Conservation (phyloP, 2,329 filamentous ascomycete species). For the Dactylellina haptotyla region DNA sequence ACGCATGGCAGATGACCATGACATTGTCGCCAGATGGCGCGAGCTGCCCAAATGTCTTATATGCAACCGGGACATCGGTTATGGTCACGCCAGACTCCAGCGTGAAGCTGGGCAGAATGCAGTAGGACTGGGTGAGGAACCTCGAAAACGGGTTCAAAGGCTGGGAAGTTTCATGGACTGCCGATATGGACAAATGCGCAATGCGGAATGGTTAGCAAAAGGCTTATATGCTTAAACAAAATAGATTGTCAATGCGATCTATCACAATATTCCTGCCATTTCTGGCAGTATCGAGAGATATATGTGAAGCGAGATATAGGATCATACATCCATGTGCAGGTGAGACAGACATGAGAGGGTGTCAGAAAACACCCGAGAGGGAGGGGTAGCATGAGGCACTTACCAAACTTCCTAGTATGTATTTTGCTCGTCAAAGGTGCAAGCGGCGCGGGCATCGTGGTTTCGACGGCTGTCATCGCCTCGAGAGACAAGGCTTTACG, state of each 20-base stretch:
- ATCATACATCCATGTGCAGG: not conserved
- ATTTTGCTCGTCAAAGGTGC: constrained; percentile 22
- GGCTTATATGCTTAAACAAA: too few relatives aligned
- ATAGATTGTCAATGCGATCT: not conserved
- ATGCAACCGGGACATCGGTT: constrained; percentile 77
- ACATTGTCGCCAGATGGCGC: constrained; percentile 71
- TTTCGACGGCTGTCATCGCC: constrained; percentile 9
- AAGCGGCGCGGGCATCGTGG: constrained; percentile 10
- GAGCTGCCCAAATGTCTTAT: constrained; percentile 73
- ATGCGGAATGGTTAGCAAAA: too few relatives aligned
- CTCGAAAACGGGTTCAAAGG: constrained; percentile 90
- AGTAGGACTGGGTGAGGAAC: constrained; percentile 87
- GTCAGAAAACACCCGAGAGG: not conserved
- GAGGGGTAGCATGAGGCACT: not conserved
- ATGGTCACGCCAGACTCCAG: constrained; percentile 91
- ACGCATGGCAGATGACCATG: constrained; percentile 82
- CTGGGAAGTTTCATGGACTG: constrained; percentile 66
- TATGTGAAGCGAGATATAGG: constrained; percentile 2
- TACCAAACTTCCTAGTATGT: constrained; percentile 29
- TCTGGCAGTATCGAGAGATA: not conserved
- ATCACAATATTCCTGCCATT: too few relatives aligned
- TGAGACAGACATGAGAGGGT: constrained; percentile 1
- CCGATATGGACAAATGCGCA: constrained; percentile 7
- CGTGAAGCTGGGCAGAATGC: constrained; percentile 85
- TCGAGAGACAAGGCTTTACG: not conserved